Evolutionary conservation across 345 rosid genomes (phyloP), one percentile per base, ranked within the genome.

Genomic region (Eucalyptus pumila): DNA sequence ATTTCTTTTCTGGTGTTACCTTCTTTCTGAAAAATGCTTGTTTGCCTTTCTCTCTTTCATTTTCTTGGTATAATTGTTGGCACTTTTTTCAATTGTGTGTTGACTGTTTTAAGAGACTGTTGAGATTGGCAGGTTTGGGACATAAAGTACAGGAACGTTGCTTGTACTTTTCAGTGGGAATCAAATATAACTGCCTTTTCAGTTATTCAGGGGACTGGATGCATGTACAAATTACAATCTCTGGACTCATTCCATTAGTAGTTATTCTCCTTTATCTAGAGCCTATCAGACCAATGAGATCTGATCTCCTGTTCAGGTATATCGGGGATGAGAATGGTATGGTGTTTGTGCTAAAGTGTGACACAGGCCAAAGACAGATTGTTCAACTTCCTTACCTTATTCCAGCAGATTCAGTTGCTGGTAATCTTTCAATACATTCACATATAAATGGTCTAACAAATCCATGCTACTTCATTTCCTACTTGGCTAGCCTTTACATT

Each of bases 281-380:
- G 85, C 85, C 85, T 76, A 11, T 40, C 15, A 76, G 47, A 76
- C 85, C 30, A 37, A 51, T 40, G 56, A 50, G 87, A 51, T 86
- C 62, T 51, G 32, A 32, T 19, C 47, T 49, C 90, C 52, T 27
- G 21, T 88, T 80, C 90, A 97, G 99, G 96, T 94, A 94, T 91
- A 85, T 97, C 48, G 98, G 99, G 88, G 99, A 97, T 89, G 98
- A 97, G 92, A 89, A 93, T 24, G 99, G 98, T 80, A 93, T 89
- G 93, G 94, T 96, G 87, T 95, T 93, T 87, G 96, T 94, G 65
- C 44, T 95, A 80, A 94, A 96, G 93, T 96, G 89, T 92, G 93
- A 91, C 87, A 91, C 91, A 88, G 96, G 94, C 80, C 94, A 91
- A 87, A 90, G 91, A 90, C 92, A 92, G 89, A 92, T 97, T 44